These are phyloP conservation scores for Dactylis glomerata DNA, from an alignment of 176 grass and related monocot genomes.

Conservation along the genomic window DNA sequence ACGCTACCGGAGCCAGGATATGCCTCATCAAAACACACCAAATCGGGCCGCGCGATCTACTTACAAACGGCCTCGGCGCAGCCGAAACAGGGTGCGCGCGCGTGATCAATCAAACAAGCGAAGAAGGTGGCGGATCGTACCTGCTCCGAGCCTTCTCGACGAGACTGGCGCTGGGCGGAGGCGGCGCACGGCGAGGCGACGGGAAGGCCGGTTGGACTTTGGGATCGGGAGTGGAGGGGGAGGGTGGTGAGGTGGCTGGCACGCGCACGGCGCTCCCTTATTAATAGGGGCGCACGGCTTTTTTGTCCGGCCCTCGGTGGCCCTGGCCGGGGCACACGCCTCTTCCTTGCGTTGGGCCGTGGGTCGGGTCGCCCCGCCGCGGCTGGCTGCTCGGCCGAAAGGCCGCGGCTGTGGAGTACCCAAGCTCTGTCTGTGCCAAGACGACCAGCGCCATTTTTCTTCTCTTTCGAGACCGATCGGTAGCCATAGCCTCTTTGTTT, in stretches of 20 bases:
- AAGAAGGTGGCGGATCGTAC: conserved; percentile 22
- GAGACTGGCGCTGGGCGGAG: background rate
- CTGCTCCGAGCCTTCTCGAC: background rate
- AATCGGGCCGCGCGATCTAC: background rate
- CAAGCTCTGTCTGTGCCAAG: background rate
- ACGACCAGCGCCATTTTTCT: background rate
- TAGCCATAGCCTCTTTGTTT: background rate
- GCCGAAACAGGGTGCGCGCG: background rate
- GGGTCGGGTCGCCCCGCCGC: conserved; percentile 8
- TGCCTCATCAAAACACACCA: too few relatives aligned
- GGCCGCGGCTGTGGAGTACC: background rate
- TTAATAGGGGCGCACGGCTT: conserved; percentile 28
- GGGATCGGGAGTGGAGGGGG: background rate
- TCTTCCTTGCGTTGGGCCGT: conserved; percentile 8
- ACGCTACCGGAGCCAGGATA: background rate
- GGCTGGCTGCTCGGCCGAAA: conserved; percentile 38
- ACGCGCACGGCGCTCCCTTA: conserved; percentile 22
- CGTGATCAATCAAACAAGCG: background rate
- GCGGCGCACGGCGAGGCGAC: background rate
- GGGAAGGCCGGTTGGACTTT: background rate
- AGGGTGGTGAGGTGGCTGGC: background rate
- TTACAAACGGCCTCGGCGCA: background rate
- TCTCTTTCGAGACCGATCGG: background rate
- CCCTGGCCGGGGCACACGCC: conserved; percentile 6
- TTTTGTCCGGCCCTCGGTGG: background rate